Conservation (phyloP, 2,329 filamentous ascomycete genomes). For the Clarireedia paspali region DNA sequence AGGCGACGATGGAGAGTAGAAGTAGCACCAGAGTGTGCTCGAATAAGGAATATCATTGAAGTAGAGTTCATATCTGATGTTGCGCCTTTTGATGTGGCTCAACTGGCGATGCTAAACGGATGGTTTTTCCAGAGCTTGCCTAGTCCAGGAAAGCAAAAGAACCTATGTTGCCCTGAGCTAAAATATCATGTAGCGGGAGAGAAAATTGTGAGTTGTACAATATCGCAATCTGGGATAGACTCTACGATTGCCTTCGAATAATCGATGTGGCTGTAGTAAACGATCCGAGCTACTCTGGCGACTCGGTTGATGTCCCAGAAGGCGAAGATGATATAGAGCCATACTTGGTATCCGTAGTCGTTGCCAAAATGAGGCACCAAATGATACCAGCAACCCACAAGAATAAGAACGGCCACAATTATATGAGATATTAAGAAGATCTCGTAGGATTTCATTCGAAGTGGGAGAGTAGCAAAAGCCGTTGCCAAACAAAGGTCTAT, state of each 20-base stretch:
- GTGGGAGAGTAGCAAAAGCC: constrained; percentile 28
- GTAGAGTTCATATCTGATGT: background rate
- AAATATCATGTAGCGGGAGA: background rate
- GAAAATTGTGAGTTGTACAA: background rate
- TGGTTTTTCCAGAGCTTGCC: constrained; percentile 8
- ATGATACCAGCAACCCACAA: constrained; percentile 27
- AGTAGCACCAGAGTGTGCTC: background rate
- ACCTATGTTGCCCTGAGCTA: constrained; percentile 2
- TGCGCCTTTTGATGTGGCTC: background rate
- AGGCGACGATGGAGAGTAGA: background rate
- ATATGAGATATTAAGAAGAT: constrained; percentile 12
- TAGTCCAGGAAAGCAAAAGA: background rate
- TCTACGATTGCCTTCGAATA: background rate
- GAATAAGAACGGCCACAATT: constrained; percentile 8
- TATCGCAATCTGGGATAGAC: background rate
- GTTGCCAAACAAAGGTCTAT: background rate
- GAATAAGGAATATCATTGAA: constrained; percentile 1
- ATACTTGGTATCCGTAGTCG: constrained; percentile 32
- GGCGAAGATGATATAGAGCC: constrained; percentile 33
- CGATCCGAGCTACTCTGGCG: constrained; percentile 32
- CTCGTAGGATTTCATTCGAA: constrained; percentile 29
- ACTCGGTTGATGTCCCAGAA: constrained; percentile 41
- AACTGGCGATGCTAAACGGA: constrained; percentile 5
- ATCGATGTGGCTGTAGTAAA: background rate
- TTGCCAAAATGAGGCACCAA: constrained; percentile 22